These are phyloP conservation scores for Thozetella sp. DNA, from an alignment of 495 filamentous ascomycete species.

Conservation along the genomic window DNA sequence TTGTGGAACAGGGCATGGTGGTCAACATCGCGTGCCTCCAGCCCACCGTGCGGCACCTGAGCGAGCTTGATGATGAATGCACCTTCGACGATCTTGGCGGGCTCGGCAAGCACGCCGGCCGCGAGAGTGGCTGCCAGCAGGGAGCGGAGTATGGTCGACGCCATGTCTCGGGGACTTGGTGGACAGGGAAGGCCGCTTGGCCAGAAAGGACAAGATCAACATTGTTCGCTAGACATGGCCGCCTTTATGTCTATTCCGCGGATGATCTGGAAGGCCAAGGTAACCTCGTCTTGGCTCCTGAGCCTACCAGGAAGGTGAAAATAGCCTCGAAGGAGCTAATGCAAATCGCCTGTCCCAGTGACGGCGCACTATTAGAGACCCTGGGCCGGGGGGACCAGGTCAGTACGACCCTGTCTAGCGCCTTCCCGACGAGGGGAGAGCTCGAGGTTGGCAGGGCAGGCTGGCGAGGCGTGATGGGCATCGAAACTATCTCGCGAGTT, in stretches of 20 bases:
- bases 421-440: no score
- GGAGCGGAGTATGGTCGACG: not conserved
- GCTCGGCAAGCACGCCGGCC: not conserved
- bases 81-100: not conserved
- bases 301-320: not conserved
- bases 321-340: not conserved
- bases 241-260: not conserved
- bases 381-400: not conserved
- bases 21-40: not conserved
- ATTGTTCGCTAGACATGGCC: not conserved
- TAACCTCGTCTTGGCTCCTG: not conserved
- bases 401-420: not conserved
- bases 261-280: not conserved
- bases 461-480: no score
- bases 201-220: not conserved
- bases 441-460: no score
- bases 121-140: not conserved
- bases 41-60: not conserved
- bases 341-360: not conserved
- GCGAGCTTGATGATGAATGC: not conserved
- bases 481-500: no score
- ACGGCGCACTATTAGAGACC: not conserved
- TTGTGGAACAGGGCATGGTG: conserved; percentile 2
- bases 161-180: not conserved
- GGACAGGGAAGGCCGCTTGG: not conserved